Percentiles rank a stretch among this genome's conserved stretches.
These are phyloP conservation scores for Fremontodendron californicum DNA, from an alignment of 345 rosid species.

Conservation along the genomic window DNA sequence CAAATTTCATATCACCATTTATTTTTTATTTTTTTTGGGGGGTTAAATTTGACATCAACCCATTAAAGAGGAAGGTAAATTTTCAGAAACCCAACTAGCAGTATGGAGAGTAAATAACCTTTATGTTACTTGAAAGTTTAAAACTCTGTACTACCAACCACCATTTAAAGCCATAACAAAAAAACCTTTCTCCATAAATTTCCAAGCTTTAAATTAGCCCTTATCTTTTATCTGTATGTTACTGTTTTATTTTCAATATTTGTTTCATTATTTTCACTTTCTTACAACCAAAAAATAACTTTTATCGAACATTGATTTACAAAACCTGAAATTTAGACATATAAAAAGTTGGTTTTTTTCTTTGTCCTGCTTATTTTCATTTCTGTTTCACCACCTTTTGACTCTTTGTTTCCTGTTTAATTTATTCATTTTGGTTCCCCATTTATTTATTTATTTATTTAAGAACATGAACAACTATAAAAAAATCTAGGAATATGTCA, in stretches of 20 bases:
- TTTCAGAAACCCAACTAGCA: not conserved
- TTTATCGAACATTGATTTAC: not conserved
- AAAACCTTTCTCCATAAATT: not conserved
- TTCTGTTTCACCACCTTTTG: not conserved
- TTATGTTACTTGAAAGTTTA: not conserved
- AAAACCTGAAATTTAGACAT: not conserved
- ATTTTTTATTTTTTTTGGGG: not conserved
- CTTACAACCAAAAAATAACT: not conserved
- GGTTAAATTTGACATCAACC: not conserved
- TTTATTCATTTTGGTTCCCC: not conserved
- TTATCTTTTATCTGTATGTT: not conserved
- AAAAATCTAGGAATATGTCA: slow-evolving; percentile 26
- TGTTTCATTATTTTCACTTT: not conserved
- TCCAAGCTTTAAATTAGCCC: not conserved
- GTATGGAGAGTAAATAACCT: not conserved
- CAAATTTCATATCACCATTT: not conserved
- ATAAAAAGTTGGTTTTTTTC: not conserved
- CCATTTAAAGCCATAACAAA: not conserved
- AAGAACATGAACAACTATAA: not conserved
- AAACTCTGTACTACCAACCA: not conserved
- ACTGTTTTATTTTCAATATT: not conserved
- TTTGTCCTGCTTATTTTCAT: no score
- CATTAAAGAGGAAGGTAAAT: not conserved
- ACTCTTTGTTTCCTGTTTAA: not conserved
- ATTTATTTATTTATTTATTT: not conserved